Evolutionary conservation across 805 yeast species (phyloP), one percentile per base, ranked within the genome.

Genomic region (Lipomyces mesembrius): DNA sequence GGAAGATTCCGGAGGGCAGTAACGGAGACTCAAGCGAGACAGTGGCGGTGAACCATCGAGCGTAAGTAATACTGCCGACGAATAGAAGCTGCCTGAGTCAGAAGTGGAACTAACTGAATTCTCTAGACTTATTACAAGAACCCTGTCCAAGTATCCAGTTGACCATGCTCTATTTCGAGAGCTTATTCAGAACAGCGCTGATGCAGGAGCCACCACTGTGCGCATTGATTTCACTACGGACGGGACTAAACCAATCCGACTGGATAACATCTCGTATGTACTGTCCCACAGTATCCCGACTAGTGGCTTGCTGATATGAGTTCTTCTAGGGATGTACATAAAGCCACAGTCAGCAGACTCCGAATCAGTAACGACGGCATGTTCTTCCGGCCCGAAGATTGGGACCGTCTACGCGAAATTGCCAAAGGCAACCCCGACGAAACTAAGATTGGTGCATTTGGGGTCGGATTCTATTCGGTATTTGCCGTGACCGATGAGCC

Each of bases 401-500:
- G 82, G 82, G 73, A 69, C 57, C 76, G 82, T 9, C 72, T 79
- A 27, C 68, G 75, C 20, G 82, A 80, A 59, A 79, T 79, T 57
- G 82, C 82, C 5, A 76, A 78, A 57, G 82, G 82, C 1, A 79
- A 79, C 68, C 82, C 82, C 6, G 80, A 79, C 59, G 82, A 80
- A 63, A 65, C 79, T 17, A 79, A 79, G 61, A 80, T 79, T 39
- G 82, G 82, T 12, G 82, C 82, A 1, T 79, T 79, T 67, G 82
- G 82, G 5, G 82, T 79, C 7, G 82, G 82, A 0, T 89, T 88
- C 74, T 90, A 90, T 76, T 84, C 89, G 1, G 85, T 90, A 54
- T 93, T 89, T 52, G 94, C 90, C 74, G 86, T 90, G 85, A 89
- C 90, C 68, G 92, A 90, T 73, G 92, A 89, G 74, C 94, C 96